phyloP scores from a whole-genome alignment of 352 stramenopile genomes.

The Phytophthora pseudosyringae region DNA sequence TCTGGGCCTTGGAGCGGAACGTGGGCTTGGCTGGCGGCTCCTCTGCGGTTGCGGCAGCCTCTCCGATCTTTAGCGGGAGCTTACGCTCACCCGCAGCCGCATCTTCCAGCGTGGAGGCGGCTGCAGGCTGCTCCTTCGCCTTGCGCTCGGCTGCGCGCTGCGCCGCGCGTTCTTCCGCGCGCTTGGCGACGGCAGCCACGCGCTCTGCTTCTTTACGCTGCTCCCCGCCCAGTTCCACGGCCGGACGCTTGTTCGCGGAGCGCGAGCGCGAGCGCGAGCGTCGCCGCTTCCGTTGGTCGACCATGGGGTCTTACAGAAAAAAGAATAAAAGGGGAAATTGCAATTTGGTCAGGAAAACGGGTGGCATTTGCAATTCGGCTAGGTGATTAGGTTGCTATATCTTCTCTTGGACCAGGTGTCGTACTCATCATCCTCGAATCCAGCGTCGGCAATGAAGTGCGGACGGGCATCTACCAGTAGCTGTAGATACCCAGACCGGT shows the following conservation, averaged over 20 bases:
- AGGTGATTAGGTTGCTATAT: too few species aligned
- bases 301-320: conserved; percentile 10
- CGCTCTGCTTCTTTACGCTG: conserved; percentile 70
- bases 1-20: conserved; percentile 85
- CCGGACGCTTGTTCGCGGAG: conserved; percentile 24
- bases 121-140: conserved; percentile 25
- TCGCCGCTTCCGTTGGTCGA: conserved; percentile 48
- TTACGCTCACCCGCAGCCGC: conserved; percentile 37
- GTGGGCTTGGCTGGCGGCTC: conserved; percentile 44
- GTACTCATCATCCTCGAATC: too few species aligned
- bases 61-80: conserved; percentile 40
- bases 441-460: too few species aligned
- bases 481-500: too few species aligned
- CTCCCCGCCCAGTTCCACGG: conserved; percentile 31
- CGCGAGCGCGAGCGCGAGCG: conserved; percentile 50
- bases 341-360: not conserved
- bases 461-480: too few species aligned
- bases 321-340: not conserved
- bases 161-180: conserved; percentile 71
- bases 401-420: too few species aligned
- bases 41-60: not conserved
- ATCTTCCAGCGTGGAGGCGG: conserved; percentile 4
- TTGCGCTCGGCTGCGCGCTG: conserved; percentile 48
- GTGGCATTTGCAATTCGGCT: too few species aligned
- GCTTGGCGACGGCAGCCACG: conserved; percentile 71